Evolutionary conservation across 352 stramenopile genomes (phyloP).

Genomic region (Globisporangium paddicum): DNA sequence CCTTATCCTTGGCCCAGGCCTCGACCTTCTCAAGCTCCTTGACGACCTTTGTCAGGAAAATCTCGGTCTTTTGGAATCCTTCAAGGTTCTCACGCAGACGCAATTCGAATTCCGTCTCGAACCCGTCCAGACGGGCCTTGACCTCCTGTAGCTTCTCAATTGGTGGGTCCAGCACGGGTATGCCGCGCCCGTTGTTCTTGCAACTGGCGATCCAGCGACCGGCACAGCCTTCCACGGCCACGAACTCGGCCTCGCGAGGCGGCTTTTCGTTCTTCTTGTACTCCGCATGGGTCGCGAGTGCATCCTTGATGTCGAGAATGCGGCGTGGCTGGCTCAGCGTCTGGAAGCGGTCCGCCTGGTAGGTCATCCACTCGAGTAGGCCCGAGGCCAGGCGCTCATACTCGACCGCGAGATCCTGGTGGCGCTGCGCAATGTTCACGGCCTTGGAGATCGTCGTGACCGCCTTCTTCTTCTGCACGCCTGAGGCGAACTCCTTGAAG

Average conservation of each 20-base stretch:
- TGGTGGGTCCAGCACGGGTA: conserved; percentile 61
- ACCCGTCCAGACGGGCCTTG: conserved; percentile 59
- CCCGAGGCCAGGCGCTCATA: conserved; percentile 69
- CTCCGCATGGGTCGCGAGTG: conserved; percentile 58
- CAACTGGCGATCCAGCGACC: conserved; percentile 82
- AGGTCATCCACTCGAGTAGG: conserved; percentile 67
- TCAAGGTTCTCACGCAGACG: conserved; percentile 71
- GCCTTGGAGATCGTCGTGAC: conserved; percentile 89
- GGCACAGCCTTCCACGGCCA: conserved; percentile 71
- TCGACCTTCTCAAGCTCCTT: conserved; percentile 86
- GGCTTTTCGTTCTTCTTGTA: conserved; percentile 89
- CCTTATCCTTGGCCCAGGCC: conserved; percentile 76
- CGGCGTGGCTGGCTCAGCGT: conserved; percentile 58
- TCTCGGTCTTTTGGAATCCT: conserved; percentile 81
- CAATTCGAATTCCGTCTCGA: conserved; percentile 68
- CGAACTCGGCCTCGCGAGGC: conserved; percentile 74
- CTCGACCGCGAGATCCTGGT: conserved; percentile 75
- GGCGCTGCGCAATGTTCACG: conserved; percentile 86
- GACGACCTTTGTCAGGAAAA: conserved; percentile 79
- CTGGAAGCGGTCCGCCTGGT: conserved; percentile 73
- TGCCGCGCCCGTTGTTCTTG: conserved; percentile 83
- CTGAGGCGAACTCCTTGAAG: conserved; percentile 90
- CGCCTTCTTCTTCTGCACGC: conserved; percentile 87
- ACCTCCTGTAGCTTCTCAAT: conserved; percentile 79
- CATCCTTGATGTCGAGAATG: conserved; percentile 67